These are phyloP conservation scores for Pulveroboletus ravenelii DNA, from an alignment of 768 basidiomycete genomes.

Conservation along the genomic window DNA sequence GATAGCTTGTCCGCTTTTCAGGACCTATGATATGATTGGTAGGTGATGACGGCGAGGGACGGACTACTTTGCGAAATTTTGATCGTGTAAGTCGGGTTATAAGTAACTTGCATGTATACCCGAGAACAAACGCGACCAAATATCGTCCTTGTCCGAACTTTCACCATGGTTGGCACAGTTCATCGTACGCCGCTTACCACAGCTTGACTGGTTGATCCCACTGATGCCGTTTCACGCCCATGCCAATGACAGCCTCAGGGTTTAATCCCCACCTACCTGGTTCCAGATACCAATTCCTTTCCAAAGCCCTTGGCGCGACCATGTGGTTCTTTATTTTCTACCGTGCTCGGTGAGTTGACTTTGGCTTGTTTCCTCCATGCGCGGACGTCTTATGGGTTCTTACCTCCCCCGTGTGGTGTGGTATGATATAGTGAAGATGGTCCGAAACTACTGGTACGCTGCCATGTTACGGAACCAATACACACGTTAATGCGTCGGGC, in stretches of 20 bases:
- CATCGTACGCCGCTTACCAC: conserved; percentile 21
- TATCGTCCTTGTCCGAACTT: conserved; percentile 17
- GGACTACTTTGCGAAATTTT: neutral
- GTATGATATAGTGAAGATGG: conserved; percentile 59
- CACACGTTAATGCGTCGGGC: neutral
- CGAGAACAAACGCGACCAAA: conserved; percentile 25
- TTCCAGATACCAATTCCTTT: conserved; percentile 67
- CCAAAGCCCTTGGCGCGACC: conserved; percentile 81
- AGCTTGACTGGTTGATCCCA: neutral
- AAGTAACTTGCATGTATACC: neutral
- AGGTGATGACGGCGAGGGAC: neutral
- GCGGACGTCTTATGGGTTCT: conserved; percentile 1
- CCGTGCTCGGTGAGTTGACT: conserved; percentile 71
- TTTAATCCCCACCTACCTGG: conserved; percentile 88
- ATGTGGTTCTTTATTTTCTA: conserved; percentile 99
- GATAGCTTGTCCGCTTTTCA: neutral
- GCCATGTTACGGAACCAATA: neutral
- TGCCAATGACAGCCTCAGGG: conserved; percentile 50
- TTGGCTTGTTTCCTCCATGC: neutral
- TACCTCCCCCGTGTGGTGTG: neutral
- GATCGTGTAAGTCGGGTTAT: no score
- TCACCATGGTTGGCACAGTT: conserved; percentile 32
- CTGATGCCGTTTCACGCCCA: conserved; percentile 1
- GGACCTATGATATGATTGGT: conserved; percentile 4
- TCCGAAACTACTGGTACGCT: conserved; percentile 59